These are phyloP conservation scores for Botrytis aclada DNA, from an alignment of 2,329 filamentous ascomycete species.

Conservation along the genomic window DNA sequence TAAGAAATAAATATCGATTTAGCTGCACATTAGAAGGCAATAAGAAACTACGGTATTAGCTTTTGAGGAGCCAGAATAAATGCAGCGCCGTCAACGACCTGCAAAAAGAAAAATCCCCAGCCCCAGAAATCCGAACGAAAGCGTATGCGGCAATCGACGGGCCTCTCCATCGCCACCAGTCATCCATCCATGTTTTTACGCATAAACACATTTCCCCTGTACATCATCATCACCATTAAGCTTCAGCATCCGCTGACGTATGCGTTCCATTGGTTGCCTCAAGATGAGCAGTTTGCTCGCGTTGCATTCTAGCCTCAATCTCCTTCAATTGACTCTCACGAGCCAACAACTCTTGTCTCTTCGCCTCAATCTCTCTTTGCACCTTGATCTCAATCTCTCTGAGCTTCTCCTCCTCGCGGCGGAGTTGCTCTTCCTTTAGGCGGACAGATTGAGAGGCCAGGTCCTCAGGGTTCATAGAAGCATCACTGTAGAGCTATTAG, in stretches of 20 bases:
- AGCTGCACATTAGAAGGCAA: constrained; percentile 39
- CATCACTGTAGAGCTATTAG: constrained; percentile 53
- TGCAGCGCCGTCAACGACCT: constrained; percentile 38
- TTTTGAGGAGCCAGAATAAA: constrained; percentile 36
- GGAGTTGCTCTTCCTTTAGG: constrained; percentile 98
- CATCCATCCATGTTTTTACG: constrained; percentile 23
- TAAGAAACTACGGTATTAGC: constrained; percentile 38
- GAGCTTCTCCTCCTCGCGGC: constrained; percentile 98
- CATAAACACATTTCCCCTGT: constrained; percentile 20
- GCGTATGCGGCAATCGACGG: constrained; percentile 26
- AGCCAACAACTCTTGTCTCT: constrained; percentile 95
- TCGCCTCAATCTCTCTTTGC: constrained; percentile 99
- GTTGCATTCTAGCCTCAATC: constrained; percentile 96
- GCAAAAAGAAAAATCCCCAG: constrained; percentile 35
- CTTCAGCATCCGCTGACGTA: constrained; percentile 28
- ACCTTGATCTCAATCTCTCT: constrained; percentile 99
- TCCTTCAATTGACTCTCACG: constrained; percentile 98
- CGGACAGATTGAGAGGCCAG: constrained; percentile 95
- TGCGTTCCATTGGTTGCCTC: constrained; percentile 38
- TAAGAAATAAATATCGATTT: constrained; percentile 33
- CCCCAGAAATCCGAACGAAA: constrained; percentile 31
- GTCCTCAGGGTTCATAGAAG: constrained; percentile 96
- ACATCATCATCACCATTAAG: constrained; percentile 26
- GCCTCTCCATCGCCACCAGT: constrained; percentile 22
- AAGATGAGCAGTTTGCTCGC: constrained; percentile 63